phyloP scores from a whole-genome alignment of 305 asterid species.

The Ilex paraguariensis region DNA sequence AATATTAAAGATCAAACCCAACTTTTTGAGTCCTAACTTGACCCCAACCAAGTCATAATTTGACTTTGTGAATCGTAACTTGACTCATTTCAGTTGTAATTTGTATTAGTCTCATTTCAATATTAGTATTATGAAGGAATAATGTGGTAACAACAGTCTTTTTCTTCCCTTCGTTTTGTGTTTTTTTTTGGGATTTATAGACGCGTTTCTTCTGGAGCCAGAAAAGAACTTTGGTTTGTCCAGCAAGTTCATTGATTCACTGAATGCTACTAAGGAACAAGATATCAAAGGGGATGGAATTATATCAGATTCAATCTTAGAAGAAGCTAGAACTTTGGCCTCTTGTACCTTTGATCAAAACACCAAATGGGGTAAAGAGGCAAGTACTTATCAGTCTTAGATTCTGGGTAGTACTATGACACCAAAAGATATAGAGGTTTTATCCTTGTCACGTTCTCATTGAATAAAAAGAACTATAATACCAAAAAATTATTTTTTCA shows the following conservation, averaged over 20 bases:
- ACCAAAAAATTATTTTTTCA: too few species aligned
- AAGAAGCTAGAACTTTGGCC: conserved; percentile 10
- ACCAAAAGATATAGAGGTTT: too few species aligned
- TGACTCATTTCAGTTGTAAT: too few species aligned
- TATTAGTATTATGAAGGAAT: too few species aligned
- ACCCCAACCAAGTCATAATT: too few species aligned
- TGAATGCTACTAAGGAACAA: not conserved
- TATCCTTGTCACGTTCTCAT: too few species aligned
- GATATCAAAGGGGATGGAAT: not conserved
- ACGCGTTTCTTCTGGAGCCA: not conserved
- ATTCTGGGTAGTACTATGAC: not conserved
- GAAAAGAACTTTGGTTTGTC: conserved; percentile 11
- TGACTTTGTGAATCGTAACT: too few species aligned
- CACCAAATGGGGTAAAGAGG: conserved; percentile 23
- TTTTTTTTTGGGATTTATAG: not conserved
- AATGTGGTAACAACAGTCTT: too few species aligned
- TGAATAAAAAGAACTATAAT: too few species aligned
- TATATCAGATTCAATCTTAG: conserved; percentile 7
- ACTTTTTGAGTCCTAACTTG: too few species aligned
- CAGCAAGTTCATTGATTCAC: conserved; percentile 9
- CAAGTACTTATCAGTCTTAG: conserved; percentile 3
- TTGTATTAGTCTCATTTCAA: too few species aligned
- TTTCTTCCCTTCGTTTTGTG: not conserved
- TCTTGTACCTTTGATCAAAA: conserved; percentile 12
- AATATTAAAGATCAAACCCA: too few species aligned